Conservation (phyloP, 1,139 yeast genomes). For the Blastobotrys serpentis region DNA sequence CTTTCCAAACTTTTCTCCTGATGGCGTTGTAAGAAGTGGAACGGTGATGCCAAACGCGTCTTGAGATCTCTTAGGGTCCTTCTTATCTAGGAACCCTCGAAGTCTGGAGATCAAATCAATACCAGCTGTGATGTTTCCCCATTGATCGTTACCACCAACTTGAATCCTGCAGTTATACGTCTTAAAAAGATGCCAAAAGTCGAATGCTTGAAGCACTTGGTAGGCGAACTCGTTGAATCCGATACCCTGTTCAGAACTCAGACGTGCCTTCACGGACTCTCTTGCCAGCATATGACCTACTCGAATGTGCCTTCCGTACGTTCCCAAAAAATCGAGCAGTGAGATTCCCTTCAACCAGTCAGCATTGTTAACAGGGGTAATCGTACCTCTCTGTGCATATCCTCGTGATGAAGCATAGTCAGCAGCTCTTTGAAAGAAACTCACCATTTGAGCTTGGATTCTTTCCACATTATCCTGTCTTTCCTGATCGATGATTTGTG, state of each 20-base stretch:
- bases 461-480: conserved; percentile 57
- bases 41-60: conserved; percentile 78
- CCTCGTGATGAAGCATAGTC: conserved; percentile 59
- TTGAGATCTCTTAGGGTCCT: conserved; percentile 23
- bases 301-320: conserved; percentile 76
- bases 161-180: conserved; percentile 64
- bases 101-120: conserved; percentile 78
- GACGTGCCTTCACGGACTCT: conserved; percentile 78
- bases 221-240: conserved; percentile 94
- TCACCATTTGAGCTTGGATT: conserved; percentile 61
- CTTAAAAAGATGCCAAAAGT: conserved; percentile 74
- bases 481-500: conserved; percentile 50
- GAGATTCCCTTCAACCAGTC: conserved; percentile 83
- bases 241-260: conserved; percentile 67
- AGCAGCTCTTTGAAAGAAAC: conserved; percentile 63
- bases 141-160: conserved; percentile 96
- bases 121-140: conserved; percentile 98
- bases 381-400: conserved; percentile 41
- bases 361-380: conserved; percentile 58
- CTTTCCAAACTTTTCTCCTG: conserved; percentile 94
- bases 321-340: conserved; percentile 73
- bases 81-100: conserved; percentile 18
- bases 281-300: conserved; percentile 85
- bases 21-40: conserved; percentile 82
- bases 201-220: conserved; percentile 90